Percentiles rank a stretch among this genome's conserved stretches.
phyloP scores from a whole-genome alignment of 805 yeast genomes.

The Cyberlindnera americana region DNA sequence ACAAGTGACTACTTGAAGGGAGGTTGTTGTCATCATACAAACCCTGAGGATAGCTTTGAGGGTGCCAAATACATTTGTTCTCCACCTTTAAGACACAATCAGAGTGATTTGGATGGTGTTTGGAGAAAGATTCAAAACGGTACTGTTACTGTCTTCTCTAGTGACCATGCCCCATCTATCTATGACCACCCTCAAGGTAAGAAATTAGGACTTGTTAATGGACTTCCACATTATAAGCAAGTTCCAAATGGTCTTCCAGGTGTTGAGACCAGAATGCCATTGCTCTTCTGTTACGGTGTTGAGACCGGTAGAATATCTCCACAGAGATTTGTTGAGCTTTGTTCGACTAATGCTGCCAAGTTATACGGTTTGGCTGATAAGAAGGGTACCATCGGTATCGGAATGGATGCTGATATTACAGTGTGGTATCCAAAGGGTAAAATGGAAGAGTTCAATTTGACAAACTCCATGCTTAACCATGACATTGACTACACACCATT shows the following conservation, averaged over 20 bases:
- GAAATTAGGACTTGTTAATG: slow-evolving; percentile 38
- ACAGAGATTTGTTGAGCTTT: slow-evolving; percentile 42
- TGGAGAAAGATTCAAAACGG: slow-evolving; percentile 46
- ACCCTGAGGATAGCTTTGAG: slow-evolving; percentile 34
- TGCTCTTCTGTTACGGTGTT: slow-evolving; percentile 42
- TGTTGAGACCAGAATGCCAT: slow-evolving; percentile 43
- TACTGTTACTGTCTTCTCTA: slow-evolving; percentile 42
- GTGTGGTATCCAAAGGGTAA: slow-evolving; percentile 43
- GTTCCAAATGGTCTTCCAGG: slow-evolving; percentile 51
- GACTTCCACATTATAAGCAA: slow-evolving; percentile 38
- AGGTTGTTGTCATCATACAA: slow-evolving; percentile 25
- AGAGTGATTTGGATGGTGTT: slow-evolving; percentile 38
- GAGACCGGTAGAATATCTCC: slow-evolving; percentile 37
- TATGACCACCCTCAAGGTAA: slow-evolving; percentile 42
- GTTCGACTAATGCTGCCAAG: slow-evolving; percentile 44
- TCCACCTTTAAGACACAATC: slow-evolving; percentile 43
- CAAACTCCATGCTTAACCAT: slow-evolving; percentile 34
- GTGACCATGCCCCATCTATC: slow-evolving; percentile 45
- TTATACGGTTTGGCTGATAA: slow-evolving; percentile 39
- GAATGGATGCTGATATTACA: slow-evolving; percentile 46
- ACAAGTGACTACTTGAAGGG: slow-evolving; percentile 37
- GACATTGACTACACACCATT: slow-evolving; percentile 38
- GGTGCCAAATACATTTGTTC: slow-evolving; percentile 51
- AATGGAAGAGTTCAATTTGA: slow-evolving; percentile 27
- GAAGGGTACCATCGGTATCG: slow-evolving; percentile 43